Evolutionary conservation across 345 rosid genomes (phyloP), one percentile per base, ranked within the genome.

Genomic region (Euphorbia peplus): DNA sequence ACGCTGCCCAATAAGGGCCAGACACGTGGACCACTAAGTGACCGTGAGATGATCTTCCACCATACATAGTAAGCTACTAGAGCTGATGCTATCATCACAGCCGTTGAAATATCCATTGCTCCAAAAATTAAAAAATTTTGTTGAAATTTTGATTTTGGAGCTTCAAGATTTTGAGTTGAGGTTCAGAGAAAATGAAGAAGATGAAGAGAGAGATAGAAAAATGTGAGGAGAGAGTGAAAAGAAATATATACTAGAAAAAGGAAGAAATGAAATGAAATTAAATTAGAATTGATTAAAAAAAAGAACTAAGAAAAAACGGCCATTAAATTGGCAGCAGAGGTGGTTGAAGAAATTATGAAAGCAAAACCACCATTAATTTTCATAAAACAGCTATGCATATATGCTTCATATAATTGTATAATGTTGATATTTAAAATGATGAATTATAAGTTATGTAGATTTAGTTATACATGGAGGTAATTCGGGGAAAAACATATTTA

Each of bases 1-100:
- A 83, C 74, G 57, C 83, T 77, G 13, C 86, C 86, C 44, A 83
- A 26, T 19, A 83, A n/a, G 13, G 86, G 86, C 86, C 83, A 83
- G 5, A 68, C 82, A 37, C 82, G 78, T n/a, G 86, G 86, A 57
- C 86, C 86, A 3, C 15, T 57, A 26, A 79, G 39, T 18, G 79
- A 57, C 69, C 76, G 59, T 11, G 81, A 51, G 32, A 74, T 30
- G 71, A 74, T 18, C 58, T 60, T 79, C 76, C 72, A 77, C 85
- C 85, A 82, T 0, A 79, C 4, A 5, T 69, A 60, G 42, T 82
- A 82, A 22, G 78, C 79, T 56, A 30, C 75, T 9, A 70, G 18
- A 10, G 75, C 83, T 39, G 77, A 57, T 8, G 75, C 14, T 46
- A 82, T 21, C 63, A 77, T 37, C 57, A 77, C 35, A 46, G 65